Evolutionary conservation across 805 yeast species (phyloP).

Genomic region (Priceomyces medius): DNA sequence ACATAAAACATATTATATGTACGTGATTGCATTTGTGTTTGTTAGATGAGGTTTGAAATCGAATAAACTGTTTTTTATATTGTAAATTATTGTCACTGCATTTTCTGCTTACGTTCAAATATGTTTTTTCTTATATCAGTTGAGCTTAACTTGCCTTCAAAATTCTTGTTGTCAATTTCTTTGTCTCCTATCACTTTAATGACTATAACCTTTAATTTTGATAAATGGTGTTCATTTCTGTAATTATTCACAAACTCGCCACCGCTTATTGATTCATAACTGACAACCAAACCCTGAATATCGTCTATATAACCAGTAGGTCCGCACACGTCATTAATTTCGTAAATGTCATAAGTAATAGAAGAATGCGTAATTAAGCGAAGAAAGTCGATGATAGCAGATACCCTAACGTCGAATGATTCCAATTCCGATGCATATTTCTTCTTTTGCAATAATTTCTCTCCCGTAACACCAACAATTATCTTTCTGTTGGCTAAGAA

Average conservation of each 20-base stretch:
- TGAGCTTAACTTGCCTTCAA: conserved; percentile 79
- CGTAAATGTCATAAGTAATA: conserved; percentile 50
- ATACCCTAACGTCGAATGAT: conserved; percentile 50
- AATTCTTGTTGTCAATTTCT: conserved; percentile 34
- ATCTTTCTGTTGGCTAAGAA: conserved; percentile 55
- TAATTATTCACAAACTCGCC: conserved; percentile 68
- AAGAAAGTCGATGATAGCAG: conserved; percentile 50
- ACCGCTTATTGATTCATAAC: conserved; percentile 76
- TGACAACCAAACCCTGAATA: conserved; percentile 78
- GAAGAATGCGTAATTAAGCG: conserved; percentile 41
- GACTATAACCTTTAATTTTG: conserved; percentile 36
- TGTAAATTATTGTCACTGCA: not conserved
- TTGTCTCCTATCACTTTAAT: conserved; percentile 60
- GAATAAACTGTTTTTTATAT: no score
- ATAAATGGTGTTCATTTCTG: conserved; percentile 58
- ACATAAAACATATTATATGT: not conserved
- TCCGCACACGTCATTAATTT: conserved; percentile 86
- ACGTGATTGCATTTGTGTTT: not conserved
- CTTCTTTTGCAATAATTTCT: conserved; percentile 69
- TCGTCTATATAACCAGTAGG: conserved; percentile 79
- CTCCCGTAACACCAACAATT: conserved; percentile 84
- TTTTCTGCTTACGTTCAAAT: conserved; percentile 1
- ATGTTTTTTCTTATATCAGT: conserved; percentile 62
- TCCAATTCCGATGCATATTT: conserved; percentile 68
- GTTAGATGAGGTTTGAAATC: not conserved